These are phyloP conservation scores for Sporothrix globosa DNA, from an alignment of 2,329 filamentous ascomycete species.

Conservation along the genomic window DNA sequence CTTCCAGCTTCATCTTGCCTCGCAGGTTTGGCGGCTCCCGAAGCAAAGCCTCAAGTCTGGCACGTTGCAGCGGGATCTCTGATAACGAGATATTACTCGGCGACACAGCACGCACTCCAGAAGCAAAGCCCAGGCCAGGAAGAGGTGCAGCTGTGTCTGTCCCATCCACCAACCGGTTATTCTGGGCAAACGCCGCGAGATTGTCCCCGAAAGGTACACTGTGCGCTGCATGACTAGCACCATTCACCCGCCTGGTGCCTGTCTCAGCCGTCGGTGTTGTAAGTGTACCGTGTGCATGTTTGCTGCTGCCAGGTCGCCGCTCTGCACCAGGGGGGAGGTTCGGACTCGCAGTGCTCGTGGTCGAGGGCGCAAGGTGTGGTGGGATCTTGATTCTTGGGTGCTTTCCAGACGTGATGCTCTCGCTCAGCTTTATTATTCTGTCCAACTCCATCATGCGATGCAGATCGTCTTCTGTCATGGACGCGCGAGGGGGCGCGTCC, in stretches of 20 bases:
- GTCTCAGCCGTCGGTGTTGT: not conserved
- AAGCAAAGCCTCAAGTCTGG: slow-evolving; percentile 76
- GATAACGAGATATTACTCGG: not conserved
- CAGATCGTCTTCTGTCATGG: slow-evolving; percentile 52
- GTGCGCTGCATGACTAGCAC: not conserved
- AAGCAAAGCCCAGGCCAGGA: slow-evolving; percentile 38
- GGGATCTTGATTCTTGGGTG: slow-evolving; percentile 66
- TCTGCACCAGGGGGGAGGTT: slow-evolving; percentile 28
- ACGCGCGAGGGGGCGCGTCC: slow-evolving; percentile 26
- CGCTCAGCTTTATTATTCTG: slow-evolving; percentile 78
- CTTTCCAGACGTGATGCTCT: slow-evolving; percentile 77
- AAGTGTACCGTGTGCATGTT: not conserved
- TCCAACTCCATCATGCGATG: slow-evolving; percentile 71
- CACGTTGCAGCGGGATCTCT: slow-evolving; percentile 61
- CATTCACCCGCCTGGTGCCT: not conserved
- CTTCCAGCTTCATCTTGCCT: slow-evolving; percentile 52
- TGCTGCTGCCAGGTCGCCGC: slow-evolving; percentile 3
- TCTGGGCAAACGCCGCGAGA: slow-evolving; percentile 45
- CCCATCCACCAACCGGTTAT: slow-evolving; percentile 45
- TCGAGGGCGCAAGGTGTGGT: slow-evolving; percentile 43
- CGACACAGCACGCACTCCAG: not conserved
- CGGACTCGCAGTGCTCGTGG: slow-evolving; percentile 35
- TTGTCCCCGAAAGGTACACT: slow-evolving; percentile 38
- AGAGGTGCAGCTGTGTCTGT: slow-evolving; percentile 33
- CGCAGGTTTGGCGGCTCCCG: slow-evolving; percentile 75